A percentile compares a stretch with the other conserved stretches of the same genome.
Conservation (phyloP, 148 eudicot genomes). For the Nepenthes mirabilis region DNA sequence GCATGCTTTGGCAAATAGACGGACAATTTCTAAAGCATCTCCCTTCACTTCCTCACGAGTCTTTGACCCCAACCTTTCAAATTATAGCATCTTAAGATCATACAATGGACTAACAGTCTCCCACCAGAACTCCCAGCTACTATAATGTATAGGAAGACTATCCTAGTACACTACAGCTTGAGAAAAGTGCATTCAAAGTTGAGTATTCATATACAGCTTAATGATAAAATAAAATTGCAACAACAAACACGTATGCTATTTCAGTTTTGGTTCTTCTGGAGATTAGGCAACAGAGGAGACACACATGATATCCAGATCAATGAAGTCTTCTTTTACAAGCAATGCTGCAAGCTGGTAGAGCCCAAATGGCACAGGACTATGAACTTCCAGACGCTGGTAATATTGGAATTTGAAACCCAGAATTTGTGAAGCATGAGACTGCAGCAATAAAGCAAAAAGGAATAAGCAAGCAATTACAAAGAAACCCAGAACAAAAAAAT, state of each 20-base stretch:
- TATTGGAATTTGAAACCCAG: constrained; percentile 96
- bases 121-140: too few species aligned
- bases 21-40: too few species aligned
- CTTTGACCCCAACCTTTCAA: too few species aligned
- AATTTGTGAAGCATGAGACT: constrained; percentile 98
- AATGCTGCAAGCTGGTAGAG: constrained; percentile 87
- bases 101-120: too few species aligned
- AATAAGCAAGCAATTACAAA: neutral
- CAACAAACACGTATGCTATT: neutral
- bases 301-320: constrained; percentile 94
- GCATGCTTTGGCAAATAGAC: too few species aligned
- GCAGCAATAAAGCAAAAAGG: constrained; percentile 17
- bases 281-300: constrained; percentile 14
- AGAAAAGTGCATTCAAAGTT: too few species aligned
- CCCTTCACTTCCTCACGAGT: too few species aligned
- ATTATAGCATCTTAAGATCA: too few species aligned
- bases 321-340: constrained; percentile 79
- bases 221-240: neutral
- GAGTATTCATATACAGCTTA: too few species aligned
- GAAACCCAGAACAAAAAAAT: neutral
- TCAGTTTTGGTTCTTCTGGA: neutral
- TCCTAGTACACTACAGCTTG: too few species aligned
- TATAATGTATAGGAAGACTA: too few species aligned
- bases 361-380: constrained; percentile 54
- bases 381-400: constrained; percentile 82